These are phyloP conservation scores for Cryoendolithus antarcticus DNA, from an alignment of 2,329 filamentous ascomycete species.

Conservation along the genomic window DNA sequence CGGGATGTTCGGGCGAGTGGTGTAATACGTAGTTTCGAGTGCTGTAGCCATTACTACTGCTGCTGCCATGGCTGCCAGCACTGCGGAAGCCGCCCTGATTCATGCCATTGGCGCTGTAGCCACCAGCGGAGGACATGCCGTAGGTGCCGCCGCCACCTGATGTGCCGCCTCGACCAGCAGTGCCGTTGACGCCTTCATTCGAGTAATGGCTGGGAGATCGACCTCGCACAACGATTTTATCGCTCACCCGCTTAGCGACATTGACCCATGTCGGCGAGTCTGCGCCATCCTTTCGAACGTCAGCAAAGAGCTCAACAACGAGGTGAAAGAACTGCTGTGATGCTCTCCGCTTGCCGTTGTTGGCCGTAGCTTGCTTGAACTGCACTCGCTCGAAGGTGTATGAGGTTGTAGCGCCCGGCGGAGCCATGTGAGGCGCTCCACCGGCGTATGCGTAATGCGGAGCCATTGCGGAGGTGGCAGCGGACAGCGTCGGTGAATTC, in stretches of 20 bases:
- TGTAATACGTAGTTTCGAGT: conserved; percentile 16
- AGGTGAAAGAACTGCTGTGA: conserved; percentile 89
- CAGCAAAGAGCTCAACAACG: conserved; percentile 71
- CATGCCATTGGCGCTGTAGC: conserved; percentile 16
- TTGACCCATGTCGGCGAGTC: conserved; percentile 50
- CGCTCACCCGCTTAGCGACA: conserved; percentile 59
- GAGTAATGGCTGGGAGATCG: conserved; percentile 59
- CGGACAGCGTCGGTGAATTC: conserved; percentile 5
- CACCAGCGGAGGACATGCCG: conserved; percentile 17
- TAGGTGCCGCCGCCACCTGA: conserved; percentile 43
- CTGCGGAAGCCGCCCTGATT: conserved; percentile 21
- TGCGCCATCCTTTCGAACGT: conserved; percentile 40
- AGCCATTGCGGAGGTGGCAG: conserved; percentile 8
- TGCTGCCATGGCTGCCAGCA: conserved; percentile 12
- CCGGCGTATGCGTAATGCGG: conserved; percentile 10
- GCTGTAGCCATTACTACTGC: conserved; percentile 16
- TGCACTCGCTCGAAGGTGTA: conserved; percentile 78
- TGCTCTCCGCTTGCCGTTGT: conserved; percentile 81
- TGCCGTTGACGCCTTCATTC: conserved; percentile 33
- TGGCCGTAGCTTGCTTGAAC: conserved; percentile 87
- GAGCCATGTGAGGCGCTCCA: conserved; percentile 12
- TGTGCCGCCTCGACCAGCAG: conserved; percentile 54
- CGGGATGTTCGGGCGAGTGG: conserved; percentile 10
- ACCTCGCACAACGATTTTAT: conserved; percentile 77
- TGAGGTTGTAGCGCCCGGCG: conserved; percentile 26